Evolutionary conservation across 805 yeast genomes (phyloP), one percentile per base, ranked within the genome.

Genomic region (Yarrowia phangngaensis): DNA sequence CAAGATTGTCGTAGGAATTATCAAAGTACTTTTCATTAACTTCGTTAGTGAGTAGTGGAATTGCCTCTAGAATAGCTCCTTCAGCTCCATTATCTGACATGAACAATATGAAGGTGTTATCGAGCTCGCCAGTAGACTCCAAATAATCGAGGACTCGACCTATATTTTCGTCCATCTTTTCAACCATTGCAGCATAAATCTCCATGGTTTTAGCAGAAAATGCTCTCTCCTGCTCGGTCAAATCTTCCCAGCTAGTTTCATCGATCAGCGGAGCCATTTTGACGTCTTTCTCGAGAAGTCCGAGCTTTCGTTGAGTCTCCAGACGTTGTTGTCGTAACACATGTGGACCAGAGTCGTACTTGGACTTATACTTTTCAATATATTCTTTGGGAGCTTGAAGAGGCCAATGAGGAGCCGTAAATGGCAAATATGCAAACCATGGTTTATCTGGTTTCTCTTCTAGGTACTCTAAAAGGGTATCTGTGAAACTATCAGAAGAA

Each of bases 31-130:
- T 55, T 6, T 56, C 60, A 40, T 60, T 61, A 28, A 65, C 62
- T 20, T 56, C 60, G 17, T 57, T 53, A 23, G 64, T 62, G 4
- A 62, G 52, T 34, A 74, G 59, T 2, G 83, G 80, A 55, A 74
- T 62, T 3, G 79, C 81, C 54, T 77, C 80, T 62, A 75, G 64
- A 41, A 75, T 61, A 70, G 75, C 71, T 12, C 82, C 80, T 58
- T 78, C 82, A 8, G 82, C 82, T 19, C 82, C 83, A 57, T 78
- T 78, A 59, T 78, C 82, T 2, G 80, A 75, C 71, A 77, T 73
- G 62, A 78, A 78, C 20, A 75, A 53, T 11, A 78, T 66, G 54
- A 76, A 67, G 0, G 82, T 78, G 60, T 78, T 74, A 22, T 77
- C 80, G 22, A 71, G 59, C 59, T 76, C 75, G 6, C 68, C 74